A percentile compares a stretch with the other conserved stretches of the same genome.
These are phyloP conservation scores for Colletotrichum sp. DNA, from an alignment of 2,329 filamentous ascomycete species.

Conservation along the genomic window DNA sequence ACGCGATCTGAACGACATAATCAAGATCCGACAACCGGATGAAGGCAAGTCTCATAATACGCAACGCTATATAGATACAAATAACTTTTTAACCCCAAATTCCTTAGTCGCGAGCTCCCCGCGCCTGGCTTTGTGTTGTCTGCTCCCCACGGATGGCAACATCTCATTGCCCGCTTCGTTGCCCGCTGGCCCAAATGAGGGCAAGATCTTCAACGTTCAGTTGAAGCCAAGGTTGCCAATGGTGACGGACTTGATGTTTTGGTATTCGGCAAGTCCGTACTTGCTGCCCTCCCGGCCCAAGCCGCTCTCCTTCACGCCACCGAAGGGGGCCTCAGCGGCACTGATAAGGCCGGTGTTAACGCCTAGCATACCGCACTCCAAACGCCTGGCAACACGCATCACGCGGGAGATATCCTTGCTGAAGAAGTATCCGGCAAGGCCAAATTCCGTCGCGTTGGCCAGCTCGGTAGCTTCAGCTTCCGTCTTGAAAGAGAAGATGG, in stretches of 20 bases:
- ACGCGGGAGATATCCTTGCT: constrained; percentile 47
- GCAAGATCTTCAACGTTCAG: background rate
- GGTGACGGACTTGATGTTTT: constrained; percentile 24
- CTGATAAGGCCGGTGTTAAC: constrained; percentile 38
- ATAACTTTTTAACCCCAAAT: background rate
- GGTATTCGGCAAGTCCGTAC: constrained; percentile 34
- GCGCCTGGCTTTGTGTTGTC: no score
- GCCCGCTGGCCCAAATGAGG: background rate
- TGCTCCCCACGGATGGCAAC: background rate
- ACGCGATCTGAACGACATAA: background rate
- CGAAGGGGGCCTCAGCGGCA: constrained; percentile 36
- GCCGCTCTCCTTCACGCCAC: constrained; percentile 39
- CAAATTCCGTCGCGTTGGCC: constrained; percentile 70
- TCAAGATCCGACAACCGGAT: background rate
- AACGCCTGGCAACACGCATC: constrained; percentile 47
- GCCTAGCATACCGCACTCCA: constrained; percentile 50
- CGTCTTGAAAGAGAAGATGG: constrained; percentile 69
- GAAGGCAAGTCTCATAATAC: background rate
- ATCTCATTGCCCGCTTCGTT: background rate
- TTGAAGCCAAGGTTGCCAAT: background rate
- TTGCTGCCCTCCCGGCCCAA: constrained; percentile 37
- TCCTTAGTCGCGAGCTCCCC: background rate
- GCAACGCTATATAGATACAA: background rate
- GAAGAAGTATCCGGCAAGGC: constrained; percentile 76
- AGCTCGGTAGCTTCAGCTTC: constrained; percentile 72